Evolutionary conservation across 148 eudicot species (phyloP), one percentile per base, ranked within the genome.

Genomic region (Fagopyrum homotropicum): DNA sequence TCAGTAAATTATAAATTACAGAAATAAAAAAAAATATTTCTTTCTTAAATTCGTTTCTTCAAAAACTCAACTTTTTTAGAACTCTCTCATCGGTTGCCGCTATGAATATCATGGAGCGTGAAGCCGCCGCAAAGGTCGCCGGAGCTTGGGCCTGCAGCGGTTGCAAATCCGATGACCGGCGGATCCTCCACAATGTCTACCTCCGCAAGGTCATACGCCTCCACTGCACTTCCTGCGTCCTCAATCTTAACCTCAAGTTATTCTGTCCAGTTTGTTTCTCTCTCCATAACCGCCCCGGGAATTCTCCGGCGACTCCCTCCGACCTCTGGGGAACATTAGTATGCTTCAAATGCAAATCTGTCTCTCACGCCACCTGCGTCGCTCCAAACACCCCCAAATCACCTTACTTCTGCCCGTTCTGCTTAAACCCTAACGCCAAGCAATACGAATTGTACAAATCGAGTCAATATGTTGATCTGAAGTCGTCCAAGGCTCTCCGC

Each of bases 191-290:
- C 85, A 81, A 88, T 78, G 76, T 89, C 82, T 82, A 82, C 77
- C 81, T 75, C 84, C 87, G 84, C 3, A 85, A 82, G 2, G 35
- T 19, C 76, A 79, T 64, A 81, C 87, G 81, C 19, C 88, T 86
- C 47, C 85, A 88, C 76, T 93, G 98, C 87, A 88, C 98, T 40
- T 50, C 89, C 15, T 93, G 98, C 78, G 89, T 93, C 69, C 84
- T 93, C 45, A 83, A 84, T 10, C 84, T 80, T 54, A 83, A 93
- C 84, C 84, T 81, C 22, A 81, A 83, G 40, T 83, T 88, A 64
- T 89, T 85, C 77, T 93, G 98, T 79, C 93, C 98, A 15, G 74
- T 83, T 5, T 93, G 98, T 72, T 91, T 87, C 89, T 66, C 72
- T 66, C 85, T 89, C 69, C 84, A 84, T 81, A 80, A 82, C 57